These are phyloP conservation scores for Pilaira anomala DNA, from an alignment of 192 early-diverging fungal genomes.

Conservation along the genomic window DNA sequence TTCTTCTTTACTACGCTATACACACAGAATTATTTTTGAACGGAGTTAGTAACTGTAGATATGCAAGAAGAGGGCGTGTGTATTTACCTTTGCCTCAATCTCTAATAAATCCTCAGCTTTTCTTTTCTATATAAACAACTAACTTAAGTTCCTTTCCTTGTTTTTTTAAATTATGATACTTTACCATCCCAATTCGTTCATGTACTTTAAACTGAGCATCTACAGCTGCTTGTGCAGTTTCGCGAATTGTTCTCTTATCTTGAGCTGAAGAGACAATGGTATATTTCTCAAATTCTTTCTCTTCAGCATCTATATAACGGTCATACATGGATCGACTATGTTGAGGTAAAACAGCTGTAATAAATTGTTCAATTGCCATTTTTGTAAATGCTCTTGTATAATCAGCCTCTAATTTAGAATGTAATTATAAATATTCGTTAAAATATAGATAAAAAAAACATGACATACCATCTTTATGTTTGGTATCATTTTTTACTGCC, in stretches of 20 bases:
- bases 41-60: too few species aligned
- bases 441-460: constrained; percentile 1
- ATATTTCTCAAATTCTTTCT: constrained; percentile 50
- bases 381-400: constrained; percentile 42
- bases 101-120: constrained; percentile 8
- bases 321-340: constrained; percentile 60
- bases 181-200: constrained; percentile 46
- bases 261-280: constrained; percentile 52
- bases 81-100: constrained; percentile 6
- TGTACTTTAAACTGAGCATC: constrained; percentile 43
- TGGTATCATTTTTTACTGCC: constrained; percentile 3
- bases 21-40: too few species aligned
- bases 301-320: constrained; percentile 58
- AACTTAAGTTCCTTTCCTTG: too few species aligned
- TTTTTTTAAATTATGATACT: too few species aligned
- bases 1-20: background rate
- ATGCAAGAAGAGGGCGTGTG: too few species aligned
- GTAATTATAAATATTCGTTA: background rate
- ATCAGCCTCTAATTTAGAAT: background rate
- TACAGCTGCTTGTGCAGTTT: constrained; percentile 41
- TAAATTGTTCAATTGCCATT: constrained; percentile 60
- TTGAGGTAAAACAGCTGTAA: constrained; percentile 51
- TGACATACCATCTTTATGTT: constrained; percentile 13
- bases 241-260: constrained; percentile 52
- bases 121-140: constrained; percentile 15